These are phyloP conservation scores for Aureobasidium sp. DNA, from an alignment of 2,329 filamentous ascomycete genomes.

Conservation along the genomic window DNA sequence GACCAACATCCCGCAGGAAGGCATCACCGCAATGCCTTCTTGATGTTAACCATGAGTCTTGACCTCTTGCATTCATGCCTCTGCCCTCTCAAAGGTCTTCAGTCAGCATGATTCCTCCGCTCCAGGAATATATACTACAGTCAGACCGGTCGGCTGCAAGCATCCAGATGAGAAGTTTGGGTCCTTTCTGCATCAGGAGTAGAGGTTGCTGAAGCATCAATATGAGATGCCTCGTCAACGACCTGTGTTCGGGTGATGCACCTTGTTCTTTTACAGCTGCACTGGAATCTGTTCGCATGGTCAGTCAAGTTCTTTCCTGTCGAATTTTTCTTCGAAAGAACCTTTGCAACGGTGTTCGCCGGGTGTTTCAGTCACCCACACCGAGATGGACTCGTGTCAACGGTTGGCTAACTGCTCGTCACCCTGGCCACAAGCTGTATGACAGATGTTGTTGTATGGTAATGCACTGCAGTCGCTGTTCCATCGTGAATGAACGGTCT, in stretches of 20 bases:
- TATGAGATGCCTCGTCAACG: neutral
- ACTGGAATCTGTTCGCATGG: neutral
- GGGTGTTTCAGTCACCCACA: neutral
- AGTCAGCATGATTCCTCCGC: neutral
- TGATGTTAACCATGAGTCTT: neutral
- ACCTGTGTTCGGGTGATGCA: neutral
- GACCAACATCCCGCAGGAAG: neutral
- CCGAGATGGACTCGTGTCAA: neutral
- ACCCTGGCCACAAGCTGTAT: neutral
- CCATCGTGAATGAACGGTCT: no score
- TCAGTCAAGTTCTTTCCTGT: neutral
- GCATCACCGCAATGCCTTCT: neutral
- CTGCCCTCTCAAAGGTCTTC: neutral
- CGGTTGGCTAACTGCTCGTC: neutral
- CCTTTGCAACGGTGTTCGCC: neutral
- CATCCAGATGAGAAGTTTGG: neutral
- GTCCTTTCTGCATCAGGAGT: neutral
- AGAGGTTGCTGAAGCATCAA: neutral
- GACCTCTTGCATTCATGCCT: neutral
- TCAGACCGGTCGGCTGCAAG: neutral
- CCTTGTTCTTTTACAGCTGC: neutral
- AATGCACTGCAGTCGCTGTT: neutral
- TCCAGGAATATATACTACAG: neutral
- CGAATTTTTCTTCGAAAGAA: neutral
- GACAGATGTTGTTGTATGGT: neutral